Evolutionary conservation across 768 basidiomycete genomes (phyloP).

Genomic region (Baorangia bicolor): DNA sequence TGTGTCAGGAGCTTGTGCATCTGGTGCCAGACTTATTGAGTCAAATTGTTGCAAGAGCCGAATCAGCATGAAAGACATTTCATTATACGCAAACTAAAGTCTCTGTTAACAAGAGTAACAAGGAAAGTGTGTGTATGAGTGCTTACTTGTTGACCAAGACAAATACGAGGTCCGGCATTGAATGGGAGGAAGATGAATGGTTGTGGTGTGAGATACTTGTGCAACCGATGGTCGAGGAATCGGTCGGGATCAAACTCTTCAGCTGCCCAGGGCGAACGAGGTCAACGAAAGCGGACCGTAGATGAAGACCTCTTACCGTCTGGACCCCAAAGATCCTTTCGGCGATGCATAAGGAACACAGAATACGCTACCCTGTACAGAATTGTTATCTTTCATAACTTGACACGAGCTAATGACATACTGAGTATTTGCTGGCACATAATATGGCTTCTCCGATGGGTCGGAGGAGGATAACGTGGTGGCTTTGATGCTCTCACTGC

Average conservation of each 20-base stretch:
- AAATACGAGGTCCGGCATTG: conserved; percentile 56
- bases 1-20: conserved; percentile 45
- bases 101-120: neutral
- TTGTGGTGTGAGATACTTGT: conserved; percentile 60
- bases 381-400: neutral
- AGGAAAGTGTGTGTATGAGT: neutral
- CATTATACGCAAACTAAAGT: conserved; percentile 53
- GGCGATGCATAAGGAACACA: conserved; percentile 63
- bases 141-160: conserved; percentile 56
- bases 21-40: conserved; percentile 44
- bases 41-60: conserved; percentile 61
- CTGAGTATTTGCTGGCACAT: conserved; percentile 42
- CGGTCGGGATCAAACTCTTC: conserved; percentile 70
- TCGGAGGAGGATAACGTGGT: conserved; percentile 43
- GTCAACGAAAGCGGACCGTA: neutral
- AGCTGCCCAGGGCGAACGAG: conserved; percentile 36
- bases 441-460: conserved; percentile 23
- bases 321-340: conserved; percentile 68
- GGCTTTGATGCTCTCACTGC: conserved; percentile 45
- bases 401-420: neutral
- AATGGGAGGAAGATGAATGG: conserved; percentile 72
- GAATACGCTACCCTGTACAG: conserved; percentile 46
- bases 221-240: conserved; percentile 62
- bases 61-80: conserved; percentile 62
- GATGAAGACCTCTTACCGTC: conserved; percentile 44